These are phyloP conservation scores for Epichloe bromicola DNA, from an alignment of 2,329 filamentous ascomycete genomes.

Conservation along the genomic window DNA sequence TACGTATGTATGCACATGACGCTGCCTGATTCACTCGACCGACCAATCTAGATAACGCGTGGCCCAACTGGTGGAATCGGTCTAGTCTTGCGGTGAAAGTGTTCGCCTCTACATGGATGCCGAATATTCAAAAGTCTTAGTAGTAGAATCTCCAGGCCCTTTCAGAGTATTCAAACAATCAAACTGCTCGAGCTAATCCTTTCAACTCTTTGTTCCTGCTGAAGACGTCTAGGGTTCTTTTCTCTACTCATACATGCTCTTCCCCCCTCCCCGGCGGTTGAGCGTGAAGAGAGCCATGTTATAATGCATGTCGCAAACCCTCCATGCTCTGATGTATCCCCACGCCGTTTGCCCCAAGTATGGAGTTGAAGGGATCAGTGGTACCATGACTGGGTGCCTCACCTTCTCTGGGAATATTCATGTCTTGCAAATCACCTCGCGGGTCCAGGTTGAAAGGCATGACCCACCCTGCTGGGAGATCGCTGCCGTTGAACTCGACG, in stretches of 20 bases:
- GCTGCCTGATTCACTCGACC: too few species aligned
- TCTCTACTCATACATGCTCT: not conserved
- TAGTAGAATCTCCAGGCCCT: too few species aligned
- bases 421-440: constrained; percentile 42
- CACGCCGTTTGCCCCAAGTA: constrained; percentile 30
- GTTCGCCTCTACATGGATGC: too few species aligned
- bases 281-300: not conserved
- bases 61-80: too few species aligned
- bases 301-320: constrained; percentile 19
- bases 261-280: not conserved
- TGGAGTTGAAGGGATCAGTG: constrained; percentile 34
- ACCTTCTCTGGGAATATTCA: constrained; percentile 27
- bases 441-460: constrained; percentile 87
- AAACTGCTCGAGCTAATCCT: too few species aligned
- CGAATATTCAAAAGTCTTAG: too few species aligned
- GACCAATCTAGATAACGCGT: too few species aligned
- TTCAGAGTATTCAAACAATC: too few species aligned
- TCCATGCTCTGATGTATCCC: constrained; percentile 22
- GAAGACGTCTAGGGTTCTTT: not conserved
- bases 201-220: not conserved
- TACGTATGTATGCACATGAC: too few species aligned
- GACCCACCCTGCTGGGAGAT: constrained; percentile 66
- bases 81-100: too few species aligned
- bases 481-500: constrained; percentile 20
- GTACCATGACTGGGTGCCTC: constrained; percentile 2